Percentiles rank a stretch among this genome's conserved stretches.
phyloP scores from a whole-genome alignment of 805 yeast genomes.

The Saccharomycopsis babjevae region DNA sequence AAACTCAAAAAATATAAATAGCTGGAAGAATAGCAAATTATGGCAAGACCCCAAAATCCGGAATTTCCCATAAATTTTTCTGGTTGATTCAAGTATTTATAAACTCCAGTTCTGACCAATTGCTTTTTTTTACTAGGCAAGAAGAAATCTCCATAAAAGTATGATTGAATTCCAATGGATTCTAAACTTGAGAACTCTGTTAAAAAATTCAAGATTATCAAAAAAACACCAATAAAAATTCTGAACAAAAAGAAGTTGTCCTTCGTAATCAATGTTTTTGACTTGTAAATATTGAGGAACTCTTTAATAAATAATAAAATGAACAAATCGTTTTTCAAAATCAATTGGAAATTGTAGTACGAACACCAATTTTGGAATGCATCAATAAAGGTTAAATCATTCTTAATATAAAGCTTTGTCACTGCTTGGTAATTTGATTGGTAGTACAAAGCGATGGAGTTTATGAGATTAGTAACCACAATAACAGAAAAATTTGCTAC shows the following conservation, averaged over 20 bases:
- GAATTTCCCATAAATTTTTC: slow-evolving; percentile 70
- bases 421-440: slow-evolving; percentile 55
- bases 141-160: slow-evolving; percentile 85
- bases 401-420: slow-evolving; percentile 54
- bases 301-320: slow-evolving; percentile 29
- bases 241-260: slow-evolving; percentile 37
- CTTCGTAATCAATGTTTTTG: not conserved
- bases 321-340: slow-evolving; percentile 49
- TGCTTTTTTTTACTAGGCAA: slow-evolving; percentile 41
- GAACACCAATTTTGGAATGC: slow-evolving; percentile 69
- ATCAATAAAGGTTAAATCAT: slow-evolving; percentile 51
- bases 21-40: slow-evolving; percentile 45
- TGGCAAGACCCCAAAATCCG: slow-evolving; percentile 65
- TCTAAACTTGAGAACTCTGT: slow-evolving; percentile 58
- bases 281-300: slow-evolving; percentile 19
- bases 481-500: slow-evolving; percentile 23
- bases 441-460: slow-evolving; percentile 40
- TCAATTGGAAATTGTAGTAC: slow-evolving; percentile 41
- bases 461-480: slow-evolving; percentile 35
- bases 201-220: slow-evolving; percentile 55
- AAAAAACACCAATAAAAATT: slow-evolving; percentile 48
- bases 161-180: slow-evolving; percentile 75
- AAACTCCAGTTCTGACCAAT: slow-evolving; percentile 70
- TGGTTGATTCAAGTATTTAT: slow-evolving; percentile 73
- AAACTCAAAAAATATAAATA: slow-evolving; percentile 41